Conservation (phyloP, 352 stramenopile genomes). For the Pythium aphanidermatum region DNA sequence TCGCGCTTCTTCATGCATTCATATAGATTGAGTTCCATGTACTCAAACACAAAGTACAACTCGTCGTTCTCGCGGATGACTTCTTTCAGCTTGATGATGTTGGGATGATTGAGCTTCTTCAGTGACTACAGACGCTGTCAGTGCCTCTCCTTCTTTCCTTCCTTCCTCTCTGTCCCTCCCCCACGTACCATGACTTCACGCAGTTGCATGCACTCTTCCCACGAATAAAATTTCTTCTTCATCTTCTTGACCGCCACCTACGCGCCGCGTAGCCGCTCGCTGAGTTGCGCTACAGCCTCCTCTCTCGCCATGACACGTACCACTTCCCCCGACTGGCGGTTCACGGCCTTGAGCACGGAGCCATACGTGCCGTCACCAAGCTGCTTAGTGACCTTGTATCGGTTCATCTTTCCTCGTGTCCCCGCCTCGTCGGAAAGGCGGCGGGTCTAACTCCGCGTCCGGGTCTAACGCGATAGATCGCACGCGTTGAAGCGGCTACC, state of each 20-base stretch:
- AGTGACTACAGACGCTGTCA: constrained; percentile 49
- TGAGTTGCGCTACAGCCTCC: neutral
- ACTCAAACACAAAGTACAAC: constrained; percentile 99
- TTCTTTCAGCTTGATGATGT: constrained; percentile 98
- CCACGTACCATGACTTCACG: constrained; percentile 93
- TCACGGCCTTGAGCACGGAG: constrained; percentile 93
- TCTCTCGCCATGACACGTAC: constrained; percentile 31
- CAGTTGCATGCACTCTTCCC: constrained; percentile 96
- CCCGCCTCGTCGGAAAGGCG: no score
- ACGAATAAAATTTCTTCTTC: constrained; percentile 97
- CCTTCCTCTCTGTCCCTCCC: neutral
- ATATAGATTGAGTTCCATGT: constrained; percentile 98
- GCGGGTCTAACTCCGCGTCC: no score
- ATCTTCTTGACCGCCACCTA: constrained; percentile 96
- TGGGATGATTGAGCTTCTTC: constrained; percentile 95
- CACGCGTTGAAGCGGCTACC: no score
- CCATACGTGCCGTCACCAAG: constrained; percentile 95
- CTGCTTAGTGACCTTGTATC: constrained; percentile 95
- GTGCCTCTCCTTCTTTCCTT: neutral
- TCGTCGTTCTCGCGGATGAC: constrained; percentile 97
- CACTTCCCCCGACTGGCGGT: constrained; percentile 91
- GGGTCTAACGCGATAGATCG: no score
- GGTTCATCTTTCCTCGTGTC: constrained; percentile 90
- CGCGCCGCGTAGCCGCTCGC: neutral
- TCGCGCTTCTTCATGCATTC: constrained; percentile 94